Evolutionary conservation across 23 red algal species (phyloP), one percentile per base, ranked within the genome.

Genomic region (Cyanidioschyzon merolae): DNA sequence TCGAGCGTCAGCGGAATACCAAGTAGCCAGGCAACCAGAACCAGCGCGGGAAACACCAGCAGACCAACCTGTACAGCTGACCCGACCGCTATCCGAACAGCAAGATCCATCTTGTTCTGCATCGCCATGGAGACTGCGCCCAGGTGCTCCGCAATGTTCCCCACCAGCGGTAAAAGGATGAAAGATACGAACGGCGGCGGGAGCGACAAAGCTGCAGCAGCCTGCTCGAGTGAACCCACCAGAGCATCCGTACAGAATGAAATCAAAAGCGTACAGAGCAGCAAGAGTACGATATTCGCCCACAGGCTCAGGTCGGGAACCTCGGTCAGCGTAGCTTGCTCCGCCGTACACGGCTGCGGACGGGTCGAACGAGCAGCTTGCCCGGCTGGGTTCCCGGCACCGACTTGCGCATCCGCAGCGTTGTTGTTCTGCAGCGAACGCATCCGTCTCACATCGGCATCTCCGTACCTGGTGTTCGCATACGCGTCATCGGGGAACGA

Each of bases 91-190:
- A 98, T 91, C 1, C 88, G 82, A 0, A 98, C 87, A 1, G 83
- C 79, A 75, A 98, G 40, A 35, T 91, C 88, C 50, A 98, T 98
- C 78, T 98, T 98, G 59, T 92, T 85, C 39, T 91, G 84, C 35
- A 90, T 29, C 27, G 94, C 94, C 75, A 91, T 83, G 50, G 89
- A 36, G 41, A 91, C 85, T 18, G 94, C 94, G 26, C 79, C 80
- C 80, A 91, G 77, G 79, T 98, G 94, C 71, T 98, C 94, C 0
- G 89, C 88, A 29, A 88, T 88, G 74, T 98, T 98, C 17, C 94
- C 94, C 39, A 98, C 82, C 30, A 98, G 77, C 24, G 94, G 94
- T 75, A 98, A 39, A 57, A 98, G 81, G 37, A 98, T 80, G 58
- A 98, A 82, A 3, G 88, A 80, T 35, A 98, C 85, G 59, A 98